phyloP scores from a whole-genome alignment of 2,329 filamentous ascomycete genomes.

The Verticillium longisporum region DNA sequence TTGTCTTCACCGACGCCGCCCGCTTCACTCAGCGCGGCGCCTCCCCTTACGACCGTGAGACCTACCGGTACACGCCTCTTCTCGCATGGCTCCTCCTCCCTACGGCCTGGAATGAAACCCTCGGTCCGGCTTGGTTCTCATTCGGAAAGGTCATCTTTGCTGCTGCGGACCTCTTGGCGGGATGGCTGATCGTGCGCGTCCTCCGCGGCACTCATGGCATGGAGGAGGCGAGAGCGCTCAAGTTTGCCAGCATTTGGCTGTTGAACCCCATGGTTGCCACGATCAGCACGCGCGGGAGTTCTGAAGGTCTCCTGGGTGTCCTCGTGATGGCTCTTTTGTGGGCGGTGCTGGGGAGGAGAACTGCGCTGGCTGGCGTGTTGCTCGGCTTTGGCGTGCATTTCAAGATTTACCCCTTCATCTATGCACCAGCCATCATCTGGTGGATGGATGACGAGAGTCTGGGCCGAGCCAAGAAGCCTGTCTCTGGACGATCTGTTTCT shows the following conservation, averaged over 20 bases:
- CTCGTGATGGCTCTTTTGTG: constrained; percentile 78
- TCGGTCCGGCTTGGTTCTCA: constrained; percentile 54
- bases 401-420: constrained; percentile 98
- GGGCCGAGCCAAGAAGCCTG: constrained; percentile 6
- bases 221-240: constrained; percentile 50
- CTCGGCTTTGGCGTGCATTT: constrained; percentile 87
- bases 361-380: constrained; percentile 62
- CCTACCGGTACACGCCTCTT: constrained; percentile 93
- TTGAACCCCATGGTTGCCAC: constrained; percentile 97
- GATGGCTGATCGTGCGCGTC: constrained; percentile 60
- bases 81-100: constrained; percentile 87
- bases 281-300: constrained; percentile 91
- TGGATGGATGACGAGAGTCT: constrained; percentile 61
- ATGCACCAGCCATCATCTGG: constrained; percentile 74
- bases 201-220: constrained; percentile 36
- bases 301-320: constrained; percentile 82
- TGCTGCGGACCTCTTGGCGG: constrained; percentile 73
- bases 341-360: constrained; percentile 62
- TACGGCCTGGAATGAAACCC: constrained; percentile 51
- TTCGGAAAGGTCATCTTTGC: constrained; percentile 88
- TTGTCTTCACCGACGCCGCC: constrained; percentile 94
- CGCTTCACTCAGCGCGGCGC: constrained; percentile 61
- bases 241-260: constrained; percentile 83
- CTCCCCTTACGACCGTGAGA: constrained; percentile 83
- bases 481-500: neutral